Evolutionary conservation across 805 yeast species (phyloP).

Genomic region (Wickerhamiella nectarea): DNA sequence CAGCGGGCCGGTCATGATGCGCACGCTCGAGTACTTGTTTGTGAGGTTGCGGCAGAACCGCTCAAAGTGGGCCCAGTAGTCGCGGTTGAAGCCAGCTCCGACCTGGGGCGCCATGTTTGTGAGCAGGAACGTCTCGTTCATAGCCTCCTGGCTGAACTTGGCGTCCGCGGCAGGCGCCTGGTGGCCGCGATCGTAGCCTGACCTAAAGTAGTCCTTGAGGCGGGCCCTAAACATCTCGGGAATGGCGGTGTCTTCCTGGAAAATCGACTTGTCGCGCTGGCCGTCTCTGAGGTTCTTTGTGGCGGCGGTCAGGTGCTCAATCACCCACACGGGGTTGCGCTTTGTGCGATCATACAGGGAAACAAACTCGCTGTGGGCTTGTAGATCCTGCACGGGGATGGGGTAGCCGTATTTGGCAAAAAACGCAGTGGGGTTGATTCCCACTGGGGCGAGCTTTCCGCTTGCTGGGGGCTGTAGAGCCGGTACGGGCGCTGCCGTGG

Average conservation of each 20-base stretch:
- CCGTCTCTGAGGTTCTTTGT: conserved; percentile 31
- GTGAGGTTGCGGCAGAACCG: conserved; percentile 74
- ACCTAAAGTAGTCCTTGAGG: conserved; percentile 76
- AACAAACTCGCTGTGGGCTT: conserved; percentile 59
- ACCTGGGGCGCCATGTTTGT: conserved; percentile 95
- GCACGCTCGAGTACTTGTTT: conserved; percentile 52
- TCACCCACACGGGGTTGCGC: conserved; percentile 63
- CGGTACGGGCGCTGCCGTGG: conserved; percentile 20
- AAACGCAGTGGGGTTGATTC: conserved; percentile 61
- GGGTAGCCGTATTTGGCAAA: conserved; percentile 86
- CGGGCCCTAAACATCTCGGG: conserved; percentile 66
- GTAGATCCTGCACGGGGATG: conserved; percentile 82
- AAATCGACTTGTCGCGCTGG: conserved; percentile 68
- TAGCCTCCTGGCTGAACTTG: conserved; percentile 73
- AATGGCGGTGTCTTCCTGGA: conserved; percentile 72
- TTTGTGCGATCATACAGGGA: conserved; percentile 76
- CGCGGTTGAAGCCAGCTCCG: conserved; percentile 94
- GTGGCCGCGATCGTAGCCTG: conserved; percentile 95
- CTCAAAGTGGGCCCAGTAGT: conserved; percentile 96
- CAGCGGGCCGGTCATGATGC: conserved; percentile 88
- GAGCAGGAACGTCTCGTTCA: conserved; percentile 86
- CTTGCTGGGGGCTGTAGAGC: background rate
- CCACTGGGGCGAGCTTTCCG: conserved; percentile 22
- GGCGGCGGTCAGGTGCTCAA: conserved; percentile 74
- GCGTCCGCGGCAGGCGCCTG: conserved; percentile 98